These are phyloP conservation scores for Kodamaea derodonti DNA, from an alignment of 1,139 yeast genomes.

Conservation along the genomic window DNA sequence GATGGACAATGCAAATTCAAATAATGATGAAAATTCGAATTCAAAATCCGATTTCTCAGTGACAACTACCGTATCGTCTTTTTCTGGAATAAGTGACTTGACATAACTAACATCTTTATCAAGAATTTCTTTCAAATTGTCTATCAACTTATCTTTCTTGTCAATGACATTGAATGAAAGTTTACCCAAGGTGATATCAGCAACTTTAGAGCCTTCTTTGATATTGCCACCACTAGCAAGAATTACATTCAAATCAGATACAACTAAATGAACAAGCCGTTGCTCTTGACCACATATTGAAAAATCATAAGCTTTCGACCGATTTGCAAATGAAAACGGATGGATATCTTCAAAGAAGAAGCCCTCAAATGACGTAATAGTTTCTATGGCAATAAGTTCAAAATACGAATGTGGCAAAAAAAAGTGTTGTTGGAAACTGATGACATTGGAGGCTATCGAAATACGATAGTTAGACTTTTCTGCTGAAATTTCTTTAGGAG, in stretches of 20 bases:
- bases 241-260: slow-evolving; percentile 9
- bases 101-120: slow-evolving; percentile 20
- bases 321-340: slow-evolving; percentile 10
- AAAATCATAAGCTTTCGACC: slow-evolving; percentile 8
- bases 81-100: slow-evolving; percentile 4
- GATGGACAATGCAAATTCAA: slow-evolving; percentile 16
- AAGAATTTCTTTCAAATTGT: slow-evolving; percentile 11
- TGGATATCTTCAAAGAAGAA: slow-evolving; percentile 6
- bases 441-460: slow-evolving; percentile 10
- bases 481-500: background rate
- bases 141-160: slow-evolving; percentile 9
- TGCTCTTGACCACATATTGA: slow-evolving; percentile 9
- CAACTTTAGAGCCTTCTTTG: slow-evolving; percentile 12
- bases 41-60: too few species aligned
- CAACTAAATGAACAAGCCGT: slow-evolving; percentile 7
- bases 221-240: slow-evolving; percentile 16
- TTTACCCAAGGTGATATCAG: slow-evolving; percentile 11
- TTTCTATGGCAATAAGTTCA: slow-evolving; percentile 7
- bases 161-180: slow-evolving; percentile 13
- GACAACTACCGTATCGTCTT: background rate
- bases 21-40: slow-evolving; percentile 4
- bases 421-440: slow-evolving; percentile 14
- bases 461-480: slow-evolving; percentile 3
- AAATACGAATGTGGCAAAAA: slow-evolving; percentile 11
- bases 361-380: slow-evolving; percentile 9